Conservation (phyloP, 2,329 filamentous ascomycete genomes). For the Aspergillus ibericus region DNA sequence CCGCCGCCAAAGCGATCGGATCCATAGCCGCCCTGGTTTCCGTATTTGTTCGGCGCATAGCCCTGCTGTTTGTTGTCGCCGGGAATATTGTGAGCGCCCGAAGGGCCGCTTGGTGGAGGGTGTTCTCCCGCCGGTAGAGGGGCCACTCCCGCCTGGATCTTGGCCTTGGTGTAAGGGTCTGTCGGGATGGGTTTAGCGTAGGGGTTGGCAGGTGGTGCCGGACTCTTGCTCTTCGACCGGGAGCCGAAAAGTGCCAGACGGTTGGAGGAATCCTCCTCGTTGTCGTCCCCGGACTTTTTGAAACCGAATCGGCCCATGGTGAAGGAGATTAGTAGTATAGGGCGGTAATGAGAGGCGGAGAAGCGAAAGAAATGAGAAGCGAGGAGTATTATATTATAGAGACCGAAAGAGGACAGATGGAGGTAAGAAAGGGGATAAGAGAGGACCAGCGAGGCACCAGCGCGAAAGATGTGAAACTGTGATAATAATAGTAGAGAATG, state of each 20-base stretch:
- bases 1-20: conserved; percentile 54
- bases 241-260: conserved; percentile 61
- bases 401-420: conserved; percentile 11
- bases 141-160: conserved; percentile 44
- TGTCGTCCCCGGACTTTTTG: conserved; percentile 54
- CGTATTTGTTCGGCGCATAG: conserved; percentile 56
- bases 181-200: conserved; percentile 55
- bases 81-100: conserved; percentile 31
- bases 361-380: background rate
- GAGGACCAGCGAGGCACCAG: conserved; percentile 2
- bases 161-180: conserved; percentile 57
- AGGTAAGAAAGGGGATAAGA: conserved; percentile 7
- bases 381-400: background rate
- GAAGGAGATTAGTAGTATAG: background rate
- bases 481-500: background rate
- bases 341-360: background rate
- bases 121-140: conserved; percentile 37
- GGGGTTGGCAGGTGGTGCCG: conserved; percentile 54
- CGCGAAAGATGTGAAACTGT: conserved; percentile 12
- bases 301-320: conserved; percentile 39
- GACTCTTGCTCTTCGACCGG: conserved; percentile 56
- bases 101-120: conserved; percentile 22
- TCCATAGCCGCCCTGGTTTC: conserved; percentile 53
- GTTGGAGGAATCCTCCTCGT: conserved; percentile 52
- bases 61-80: conserved; percentile 36